A percentile compares a stretch with the other conserved stretches of the same genome.
Evolutionary conservation across 371 early-diverging fungal genomes (phyloP).

Genomic region (Saksenaea vasiformis): DNA sequence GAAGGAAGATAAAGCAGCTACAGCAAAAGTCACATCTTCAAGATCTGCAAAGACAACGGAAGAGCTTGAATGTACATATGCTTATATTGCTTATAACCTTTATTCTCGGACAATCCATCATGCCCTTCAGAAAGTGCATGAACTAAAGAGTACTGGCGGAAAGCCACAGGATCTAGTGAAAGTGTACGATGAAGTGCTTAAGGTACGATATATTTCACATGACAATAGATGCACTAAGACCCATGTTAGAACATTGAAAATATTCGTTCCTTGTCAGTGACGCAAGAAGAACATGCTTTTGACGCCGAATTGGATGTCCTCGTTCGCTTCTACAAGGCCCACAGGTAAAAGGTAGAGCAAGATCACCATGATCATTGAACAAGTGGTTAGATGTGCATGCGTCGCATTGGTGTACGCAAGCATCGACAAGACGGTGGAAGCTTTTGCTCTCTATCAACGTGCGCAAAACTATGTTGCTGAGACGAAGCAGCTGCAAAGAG

Average conservation of each 20-base stretch:
- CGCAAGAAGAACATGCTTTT: conserved; percentile 52
- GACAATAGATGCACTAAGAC: neutral
- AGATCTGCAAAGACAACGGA: conserved; percentile 66
- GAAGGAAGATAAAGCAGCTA: conserved; percentile 66
- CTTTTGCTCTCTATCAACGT: conserved; percentile 66
- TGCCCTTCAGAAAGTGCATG: conserved; percentile 46
- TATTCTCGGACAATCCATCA: conserved; percentile 59
- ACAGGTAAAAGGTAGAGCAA: conserved; percentile 31
- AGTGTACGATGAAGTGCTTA: conserved; percentile 64
- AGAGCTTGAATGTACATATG: conserved; percentile 56
- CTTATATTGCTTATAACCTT: conserved; percentile 59
- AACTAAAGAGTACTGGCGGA: conserved; percentile 36
- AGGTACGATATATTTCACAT: conserved; percentile 42
- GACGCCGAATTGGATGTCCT: conserved; percentile 57
- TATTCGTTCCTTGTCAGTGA: conserved; percentile 54
- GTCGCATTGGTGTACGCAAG: conserved; percentile 58
- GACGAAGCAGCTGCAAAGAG: conserved; percentile 43
- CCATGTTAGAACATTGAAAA: conserved; percentile 50
- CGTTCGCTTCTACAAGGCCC: conserved; percentile 52
- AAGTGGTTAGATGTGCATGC: conserved; percentile 42
- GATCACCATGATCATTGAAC: neutral
- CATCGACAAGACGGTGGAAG: conserved; percentile 52
- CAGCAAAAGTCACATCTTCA: conserved; percentile 72
- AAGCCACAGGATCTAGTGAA: conserved; percentile 68
- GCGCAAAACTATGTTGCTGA: conserved; percentile 57